phyloP scores from a whole-genome alignment of 2,329 filamentous ascomycete species.

The Byssoonygena ceratinophila region DNA sequence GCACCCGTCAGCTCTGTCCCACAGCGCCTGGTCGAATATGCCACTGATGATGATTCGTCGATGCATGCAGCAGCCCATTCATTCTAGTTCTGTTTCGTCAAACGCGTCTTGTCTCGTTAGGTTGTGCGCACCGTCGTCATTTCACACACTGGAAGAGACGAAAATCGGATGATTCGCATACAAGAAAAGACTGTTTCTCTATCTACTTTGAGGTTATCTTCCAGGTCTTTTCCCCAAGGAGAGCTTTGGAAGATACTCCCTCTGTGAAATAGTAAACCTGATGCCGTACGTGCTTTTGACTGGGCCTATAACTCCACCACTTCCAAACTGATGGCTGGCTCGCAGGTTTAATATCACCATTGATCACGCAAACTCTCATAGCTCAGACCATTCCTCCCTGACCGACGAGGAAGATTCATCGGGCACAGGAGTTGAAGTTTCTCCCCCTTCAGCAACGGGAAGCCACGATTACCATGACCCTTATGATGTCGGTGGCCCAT shows the following conservation, averaged over 20 bases:
- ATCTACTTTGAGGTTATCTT: neutral
- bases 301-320: too few relatives aligned
- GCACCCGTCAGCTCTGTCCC: neutral
- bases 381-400: constrained; percentile 7
- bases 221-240: neutral
- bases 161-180: neutral
- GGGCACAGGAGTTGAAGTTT: constrained; percentile 31
- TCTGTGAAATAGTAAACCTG: neutral
- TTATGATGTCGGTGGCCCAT: constrained; percentile 27
- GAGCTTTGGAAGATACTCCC: constrained; percentile 1
- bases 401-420: constrained; percentile 39
- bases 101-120: neutral
- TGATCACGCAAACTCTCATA: constrained; percentile 8
- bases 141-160: neutral
- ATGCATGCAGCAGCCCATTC: neutral
- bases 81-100: neutral
- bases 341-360: constrained; percentile 9
- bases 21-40: neutral
- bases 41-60: neutral
- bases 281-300: neutral
- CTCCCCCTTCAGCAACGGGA: constrained; percentile 31
- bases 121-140: neutral
- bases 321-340: neutral
- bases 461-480: constrained; percentile 33
- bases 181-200: neutral